These are phyloP conservation scores for Pleurotus sapidus DNA, from an alignment of 768 basidiomycete species.

Conservation along the genomic window DNA sequence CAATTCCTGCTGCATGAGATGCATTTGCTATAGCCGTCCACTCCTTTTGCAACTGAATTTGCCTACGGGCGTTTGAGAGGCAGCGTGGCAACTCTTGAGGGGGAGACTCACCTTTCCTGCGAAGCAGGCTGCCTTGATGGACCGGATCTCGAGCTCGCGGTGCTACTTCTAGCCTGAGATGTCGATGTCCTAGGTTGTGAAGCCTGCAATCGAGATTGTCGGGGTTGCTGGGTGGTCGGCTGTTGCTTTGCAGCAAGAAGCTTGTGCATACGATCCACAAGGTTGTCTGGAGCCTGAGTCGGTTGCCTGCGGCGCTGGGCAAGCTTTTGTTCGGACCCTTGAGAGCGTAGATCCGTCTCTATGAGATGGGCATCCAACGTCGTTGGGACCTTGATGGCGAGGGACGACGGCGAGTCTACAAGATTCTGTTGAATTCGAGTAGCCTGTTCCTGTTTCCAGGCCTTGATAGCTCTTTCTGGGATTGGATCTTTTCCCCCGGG, in stretches of 20 bases:
- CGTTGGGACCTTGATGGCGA: conserved; percentile 36
- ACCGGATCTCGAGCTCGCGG: too few relatives aligned
- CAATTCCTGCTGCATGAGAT: conserved; percentile 29
- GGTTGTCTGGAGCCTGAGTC: background rate
- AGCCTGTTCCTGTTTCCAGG: conserved; percentile 29
- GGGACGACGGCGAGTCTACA: conserved; percentile 22
- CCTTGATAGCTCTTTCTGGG: conserved; percentile 14
- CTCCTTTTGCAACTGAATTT: conserved; percentile 24
- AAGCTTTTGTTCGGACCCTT: conserved; percentile 46
- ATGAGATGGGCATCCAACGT: conserved; percentile 42
- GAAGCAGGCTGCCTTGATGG: conserved; percentile 1
- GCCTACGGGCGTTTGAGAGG: conserved; percentile 2
- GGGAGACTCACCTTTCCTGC: too few relatives aligned
- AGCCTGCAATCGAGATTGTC: too few relatives aligned
- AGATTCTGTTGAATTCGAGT: conserved; percentile 26
- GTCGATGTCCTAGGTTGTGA: background rate
- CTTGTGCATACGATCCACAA: conserved; percentile 16
- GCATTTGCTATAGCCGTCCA: conserved; percentile 28
- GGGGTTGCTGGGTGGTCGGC: too few relatives aligned
- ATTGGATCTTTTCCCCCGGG: conserved; percentile 16
- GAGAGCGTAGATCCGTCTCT: conserved; percentile 37
- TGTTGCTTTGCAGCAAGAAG: conserved; percentile 13
- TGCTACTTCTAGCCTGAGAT: background rate
- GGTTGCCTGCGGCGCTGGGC: conserved; percentile 7
- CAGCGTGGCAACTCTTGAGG: background rate